These are phyloP conservation scores for Penicillium occitanis DNA, from an alignment of 2,329 filamentous ascomycete genomes.

Conservation along the genomic window DNA sequence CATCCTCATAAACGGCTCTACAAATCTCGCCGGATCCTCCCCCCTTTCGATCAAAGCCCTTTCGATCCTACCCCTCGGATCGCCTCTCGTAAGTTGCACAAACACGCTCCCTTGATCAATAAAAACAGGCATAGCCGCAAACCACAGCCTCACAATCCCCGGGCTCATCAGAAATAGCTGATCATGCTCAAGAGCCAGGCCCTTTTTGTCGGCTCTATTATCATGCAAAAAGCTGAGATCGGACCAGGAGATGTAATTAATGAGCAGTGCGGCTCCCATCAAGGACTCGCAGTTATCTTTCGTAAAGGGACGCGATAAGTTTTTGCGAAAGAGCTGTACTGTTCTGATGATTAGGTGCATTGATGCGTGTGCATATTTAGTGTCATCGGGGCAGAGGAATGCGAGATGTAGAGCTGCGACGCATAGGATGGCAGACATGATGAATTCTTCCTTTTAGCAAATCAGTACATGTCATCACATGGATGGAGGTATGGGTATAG, in stretches of 20 bases:
- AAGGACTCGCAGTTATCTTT: conserved; percentile 5
- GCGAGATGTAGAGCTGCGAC: conserved; percentile 8
- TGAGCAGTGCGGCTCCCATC: conserved; percentile 2
- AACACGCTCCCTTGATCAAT: conserved; percentile 13
- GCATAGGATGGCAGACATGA: conserved; percentile 12
- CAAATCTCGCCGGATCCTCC: background rate
- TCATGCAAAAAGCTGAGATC: background rate
- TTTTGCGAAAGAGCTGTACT: background rate
- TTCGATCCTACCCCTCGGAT: background rate
- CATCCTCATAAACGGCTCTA: conserved; percentile 11
- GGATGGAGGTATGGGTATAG: background rate
- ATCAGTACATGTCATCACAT: background rate
- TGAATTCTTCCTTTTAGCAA: conserved; percentile 4
- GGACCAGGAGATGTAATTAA: conserved; percentile 9
- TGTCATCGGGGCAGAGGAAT: background rate
- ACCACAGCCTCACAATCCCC: conserved; percentile 8
- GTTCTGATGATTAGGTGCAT: background rate
- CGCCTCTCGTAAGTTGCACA: background rate
- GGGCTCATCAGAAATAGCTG: background rate
- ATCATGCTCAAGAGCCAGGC: background rate
- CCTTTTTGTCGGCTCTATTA: background rate
- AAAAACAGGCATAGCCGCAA: conserved; percentile 4
- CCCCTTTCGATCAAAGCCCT: background rate
- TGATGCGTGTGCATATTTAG: conserved; percentile 7
- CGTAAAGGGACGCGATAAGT: conserved; percentile 4